A percentile compares a stretch with the other conserved stretches of the same genome.
Evolutionary conservation across 2,329 filamentous ascomycete genomes (phyloP).

Genomic region (Cercospora beticola): DNA sequence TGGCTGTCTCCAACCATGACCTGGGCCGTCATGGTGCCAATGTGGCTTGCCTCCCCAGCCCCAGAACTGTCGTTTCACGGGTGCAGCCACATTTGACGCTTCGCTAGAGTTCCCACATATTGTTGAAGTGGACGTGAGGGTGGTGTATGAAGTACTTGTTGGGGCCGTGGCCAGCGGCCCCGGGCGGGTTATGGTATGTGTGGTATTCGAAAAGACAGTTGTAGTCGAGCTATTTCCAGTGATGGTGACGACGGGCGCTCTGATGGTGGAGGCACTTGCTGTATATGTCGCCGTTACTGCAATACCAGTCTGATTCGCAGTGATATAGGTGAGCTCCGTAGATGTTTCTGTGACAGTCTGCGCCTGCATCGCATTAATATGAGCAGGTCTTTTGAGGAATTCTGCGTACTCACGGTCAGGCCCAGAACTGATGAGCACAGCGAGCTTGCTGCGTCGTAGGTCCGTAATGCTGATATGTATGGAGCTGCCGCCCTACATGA

Average conservation of each 20-base stretch:
- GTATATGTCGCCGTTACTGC: neutral
- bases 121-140: constrained; percentile 4
- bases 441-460: constrained; percentile 8
- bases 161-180: neutral
- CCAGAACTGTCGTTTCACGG: constrained; percentile 1
- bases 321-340: neutral
- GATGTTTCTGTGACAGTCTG: neutral
- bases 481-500: constrained; percentile 9
- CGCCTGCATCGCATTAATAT: neutral
- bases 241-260: neutral
- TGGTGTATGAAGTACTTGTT: constrained; percentile 7
- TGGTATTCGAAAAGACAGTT: constrained; percentile 8
- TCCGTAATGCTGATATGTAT: constrained; percentile 9
- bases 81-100: neutral
- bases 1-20: constrained; percentile 1
- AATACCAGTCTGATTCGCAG: neutral
- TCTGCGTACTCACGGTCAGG: neutral
- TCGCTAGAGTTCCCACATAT: constrained; percentile 6
- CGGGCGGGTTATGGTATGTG: neutral
- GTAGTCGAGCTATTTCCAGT: constrained; percentile 4
- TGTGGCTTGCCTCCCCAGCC: constrained; percentile 4
- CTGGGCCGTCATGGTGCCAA: neutral
- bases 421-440: constrained; percentile 10
- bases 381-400: neutral
- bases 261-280: neutral